These are phyloP conservation scores for Fusarium devonianum DNA, from an alignment of 2,329 filamentous ascomycete genomes.

Conservation along the genomic window DNA sequence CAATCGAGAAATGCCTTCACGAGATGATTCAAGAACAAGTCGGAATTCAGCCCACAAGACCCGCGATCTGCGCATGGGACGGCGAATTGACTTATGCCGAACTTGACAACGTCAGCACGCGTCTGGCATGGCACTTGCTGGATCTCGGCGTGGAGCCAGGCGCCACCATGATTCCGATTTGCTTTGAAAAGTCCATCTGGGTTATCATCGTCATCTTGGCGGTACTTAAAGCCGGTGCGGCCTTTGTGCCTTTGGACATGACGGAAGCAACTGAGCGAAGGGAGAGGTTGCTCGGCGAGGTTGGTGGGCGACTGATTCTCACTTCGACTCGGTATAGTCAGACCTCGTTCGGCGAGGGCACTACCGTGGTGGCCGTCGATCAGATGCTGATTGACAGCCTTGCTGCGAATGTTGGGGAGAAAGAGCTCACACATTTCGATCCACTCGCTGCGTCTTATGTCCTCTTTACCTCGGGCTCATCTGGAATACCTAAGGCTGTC, in stretches of 20 bases:
- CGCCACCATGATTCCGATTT: background rate
- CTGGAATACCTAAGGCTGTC: conserved; percentile 3
- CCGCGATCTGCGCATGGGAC: conserved; percentile 11
- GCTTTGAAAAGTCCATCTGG: conserved; percentile 14
- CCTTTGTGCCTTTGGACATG: background rate
- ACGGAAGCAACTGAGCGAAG: background rate
- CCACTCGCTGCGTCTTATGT: background rate
- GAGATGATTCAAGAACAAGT: conserved; percentile 14
- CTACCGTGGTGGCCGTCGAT: background rate
- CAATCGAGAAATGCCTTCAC: conserved; percentile 8
- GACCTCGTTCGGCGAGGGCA: background rate
- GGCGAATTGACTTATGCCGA: conserved; percentile 10
- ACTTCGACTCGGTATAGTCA: background rate
- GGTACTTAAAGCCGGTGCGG: conserved; percentile 5
- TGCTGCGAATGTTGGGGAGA: background rate
- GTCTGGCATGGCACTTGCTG: background rate
- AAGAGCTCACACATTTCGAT: background rate
- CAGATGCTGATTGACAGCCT: background rate
- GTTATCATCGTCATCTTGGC: background rate
- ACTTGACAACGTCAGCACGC: conserved; percentile 1
- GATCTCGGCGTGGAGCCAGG: background rate
- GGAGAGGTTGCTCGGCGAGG: background rate
- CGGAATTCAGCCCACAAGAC: conserved; percentile 6
- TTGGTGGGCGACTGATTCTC: background rate
- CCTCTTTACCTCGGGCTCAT: background rate